phyloP scores from a whole-genome alignment of 495 filamentous ascomycete genomes.

The Aspergillus olivimuriae region DNA sequence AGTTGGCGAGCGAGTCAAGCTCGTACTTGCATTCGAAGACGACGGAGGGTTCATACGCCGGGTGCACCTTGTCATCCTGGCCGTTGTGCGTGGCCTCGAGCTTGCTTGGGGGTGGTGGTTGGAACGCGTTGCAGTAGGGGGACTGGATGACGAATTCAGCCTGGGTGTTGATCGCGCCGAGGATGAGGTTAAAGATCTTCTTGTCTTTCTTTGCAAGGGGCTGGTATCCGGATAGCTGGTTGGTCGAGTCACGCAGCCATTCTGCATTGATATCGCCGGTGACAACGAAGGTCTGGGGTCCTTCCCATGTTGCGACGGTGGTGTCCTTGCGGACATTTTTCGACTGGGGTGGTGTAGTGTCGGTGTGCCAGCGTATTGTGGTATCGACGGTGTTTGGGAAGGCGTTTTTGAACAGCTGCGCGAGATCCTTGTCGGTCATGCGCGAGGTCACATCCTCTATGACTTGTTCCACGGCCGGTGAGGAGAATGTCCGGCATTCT shows the following conservation, averaged over 20 bases:
- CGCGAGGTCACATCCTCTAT: constrained; percentile 73
- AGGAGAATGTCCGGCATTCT: constrained; percentile 84
- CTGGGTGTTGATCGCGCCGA: constrained; percentile 96
- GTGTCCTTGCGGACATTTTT: constrained; percentile 34
- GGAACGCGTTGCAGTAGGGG: constrained; percentile 98
- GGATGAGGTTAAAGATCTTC: constrained; percentile 67
- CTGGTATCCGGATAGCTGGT: constrained; percentile 90
- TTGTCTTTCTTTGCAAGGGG: constrained; percentile 72
- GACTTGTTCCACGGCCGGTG: constrained; percentile 76
- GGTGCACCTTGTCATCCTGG: constrained; percentile 79
- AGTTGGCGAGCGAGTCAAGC: constrained; percentile 89
- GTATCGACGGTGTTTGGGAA: constrained; percentile 95
- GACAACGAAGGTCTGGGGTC: constrained; percentile 88
- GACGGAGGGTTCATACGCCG: constrained; percentile 68
- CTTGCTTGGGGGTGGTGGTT: constrained; percentile 79
- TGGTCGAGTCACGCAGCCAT: constrained; percentile 96
- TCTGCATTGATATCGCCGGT: constrained; percentile 99
- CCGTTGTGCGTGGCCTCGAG: constrained; percentile 63
- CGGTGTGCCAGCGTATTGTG: constrained; percentile 71
- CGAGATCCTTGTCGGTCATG: constrained; percentile 83
- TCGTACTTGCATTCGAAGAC: constrained; percentile 99
- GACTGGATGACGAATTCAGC: constrained; percentile 88
- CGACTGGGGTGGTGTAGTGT: constrained; percentile 35
- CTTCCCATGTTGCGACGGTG: constrained; percentile 60
- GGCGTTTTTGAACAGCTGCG: constrained; percentile 92